Evolutionary conservation across 1,284 basidiomycete species (phyloP), one percentile per base, ranked within the genome.

Genomic region (Cryptococcus amylolentus): DNA sequence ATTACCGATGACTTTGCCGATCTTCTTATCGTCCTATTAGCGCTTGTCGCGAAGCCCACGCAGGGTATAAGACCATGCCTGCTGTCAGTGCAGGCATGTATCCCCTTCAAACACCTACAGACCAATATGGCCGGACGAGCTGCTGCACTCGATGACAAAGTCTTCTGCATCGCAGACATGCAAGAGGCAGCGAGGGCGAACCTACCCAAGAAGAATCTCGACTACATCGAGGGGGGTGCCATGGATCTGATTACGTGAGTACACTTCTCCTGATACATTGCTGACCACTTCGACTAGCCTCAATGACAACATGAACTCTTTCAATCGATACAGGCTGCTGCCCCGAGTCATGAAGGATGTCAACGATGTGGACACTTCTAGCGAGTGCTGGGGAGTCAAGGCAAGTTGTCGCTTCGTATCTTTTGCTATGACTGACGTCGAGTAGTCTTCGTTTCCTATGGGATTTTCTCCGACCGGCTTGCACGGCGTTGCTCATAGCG

Each of bases 381-480:
- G 56, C 16, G 47, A 54, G 18, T 61, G 64, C 45, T 66, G 64
- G 43, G n/a, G 51, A 51, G 31, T 56, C 56, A 41, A 58, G 56
- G 40, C 27, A 54, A 27, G 47, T 61, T 38, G 46, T 20, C 27
- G 16, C 37, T 20, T n/a, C 10, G 31, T 26, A 38, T 18, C 2
- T 13, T n/a, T 10, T 5, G 13, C 14, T 16, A n/a, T 31, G n/a
- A 18, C 46, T 26, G 10, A 16, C 37, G 14, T 20, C 4, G 8
- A 46, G 8, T n/a, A 62, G 57, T 41, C 46, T 9, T 47, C 49
- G 2, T 56, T 66, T 49, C 71, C 71, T 1, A 42, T 71, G n/a
- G 70, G 69, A 8, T 61, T 73, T 39, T 61, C 67, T 2, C 71
- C 71, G 1, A 60, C 71, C 1, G 71, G 68, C 1, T 59, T 70